Conservation (phyloP, 139 green algal species). For the Gonium pectorale region DNA sequence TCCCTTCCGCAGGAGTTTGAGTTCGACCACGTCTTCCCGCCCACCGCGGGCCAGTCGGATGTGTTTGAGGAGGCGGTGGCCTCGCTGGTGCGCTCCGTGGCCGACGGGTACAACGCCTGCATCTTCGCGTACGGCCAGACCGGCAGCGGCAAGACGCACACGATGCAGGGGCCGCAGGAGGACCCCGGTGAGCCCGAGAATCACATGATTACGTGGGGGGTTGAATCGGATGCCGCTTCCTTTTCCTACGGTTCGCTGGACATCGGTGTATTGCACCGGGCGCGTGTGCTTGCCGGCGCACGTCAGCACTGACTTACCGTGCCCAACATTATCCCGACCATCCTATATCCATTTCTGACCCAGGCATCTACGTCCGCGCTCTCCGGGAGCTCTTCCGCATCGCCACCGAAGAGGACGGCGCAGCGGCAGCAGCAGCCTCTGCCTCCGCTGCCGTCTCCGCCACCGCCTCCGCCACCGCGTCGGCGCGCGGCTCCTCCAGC, state of each 20-base stretch:
- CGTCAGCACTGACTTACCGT: too few species aligned
- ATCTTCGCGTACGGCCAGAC: slow-evolving; percentile 91
- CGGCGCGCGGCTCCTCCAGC: too few species aligned
- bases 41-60: slow-evolving; percentile 48
- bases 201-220: too few species aligned
- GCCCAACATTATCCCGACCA: too few species aligned
- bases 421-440: not conserved
- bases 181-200: slow-evolving; percentile 49
- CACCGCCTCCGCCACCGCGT: too few species aligned
- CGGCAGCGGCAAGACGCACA: slow-evolving; percentile 89
- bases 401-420: slow-evolving; percentile 49
- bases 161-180: slow-evolving; percentile 73
- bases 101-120: slow-evolving; percentile 79
- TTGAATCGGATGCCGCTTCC: too few species aligned
- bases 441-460: not conserved
- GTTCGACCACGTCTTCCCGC: slow-evolving; percentile 69
- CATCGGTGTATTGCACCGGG: too few species aligned
- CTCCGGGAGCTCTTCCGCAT: slow-evolving; percentile 66
- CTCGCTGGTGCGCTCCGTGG: slow-evolving; percentile 62
- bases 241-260: too few species aligned
- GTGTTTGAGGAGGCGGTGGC: slow-evolving; percentile 67
- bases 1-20: slow-evolving; percentile 58
- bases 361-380: slow-evolving; percentile 60
- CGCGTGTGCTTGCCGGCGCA: too few species aligned
- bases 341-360: not conserved